phyloP scores from a whole-genome alignment of 164 flowering plant genomes.

The Amborella trichopoda region DNA sequence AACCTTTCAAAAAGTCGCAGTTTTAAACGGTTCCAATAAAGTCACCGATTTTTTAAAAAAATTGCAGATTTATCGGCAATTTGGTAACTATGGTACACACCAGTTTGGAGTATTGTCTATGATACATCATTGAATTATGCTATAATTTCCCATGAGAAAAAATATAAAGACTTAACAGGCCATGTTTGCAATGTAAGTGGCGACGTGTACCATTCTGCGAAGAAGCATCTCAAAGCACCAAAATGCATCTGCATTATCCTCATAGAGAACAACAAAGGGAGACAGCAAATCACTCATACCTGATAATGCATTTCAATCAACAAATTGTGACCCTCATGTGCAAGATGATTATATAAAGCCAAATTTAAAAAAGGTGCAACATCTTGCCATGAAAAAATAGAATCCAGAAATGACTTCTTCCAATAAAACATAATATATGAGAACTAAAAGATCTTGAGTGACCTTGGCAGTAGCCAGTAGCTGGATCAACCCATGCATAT shows the following conservation, averaged over 20 bases:
- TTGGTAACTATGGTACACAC: too few relatives aligned
- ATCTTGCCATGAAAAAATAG: conserved; percentile 1
- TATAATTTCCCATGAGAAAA: not conserved
- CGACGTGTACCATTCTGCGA: conserved; percentile 63
- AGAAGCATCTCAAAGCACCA: conserved; percentile 97
- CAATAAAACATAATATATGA: conserved; percentile 6
- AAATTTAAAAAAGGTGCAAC: too few relatives aligned
- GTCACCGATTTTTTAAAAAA: too few relatives aligned
- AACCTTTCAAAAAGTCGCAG: too few relatives aligned
- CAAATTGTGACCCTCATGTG: too few relatives aligned
- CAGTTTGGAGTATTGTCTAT: too few relatives aligned
- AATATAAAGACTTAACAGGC: not conserved
- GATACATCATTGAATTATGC: too few relatives aligned
- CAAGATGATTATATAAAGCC: too few relatives aligned
- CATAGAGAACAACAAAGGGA: conserved; percentile 83
- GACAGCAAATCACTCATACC: conserved; percentile 94
- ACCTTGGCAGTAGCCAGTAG: conserved; percentile 96
- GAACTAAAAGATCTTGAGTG: conserved; percentile 4
- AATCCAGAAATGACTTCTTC: not conserved
- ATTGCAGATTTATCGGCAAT: too few relatives aligned
- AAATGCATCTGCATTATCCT: conserved; percentile 91
- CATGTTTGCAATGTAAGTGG: conserved; percentile 2
- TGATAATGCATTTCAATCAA: too few relatives aligned
- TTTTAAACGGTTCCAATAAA: too few relatives aligned
- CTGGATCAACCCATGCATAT: conserved; percentile 95